Base-by-base conservation (phyloP, 2,329 filamentous ascomycete genomes). In the Stagonosporopsis vannaccii region DNA sequence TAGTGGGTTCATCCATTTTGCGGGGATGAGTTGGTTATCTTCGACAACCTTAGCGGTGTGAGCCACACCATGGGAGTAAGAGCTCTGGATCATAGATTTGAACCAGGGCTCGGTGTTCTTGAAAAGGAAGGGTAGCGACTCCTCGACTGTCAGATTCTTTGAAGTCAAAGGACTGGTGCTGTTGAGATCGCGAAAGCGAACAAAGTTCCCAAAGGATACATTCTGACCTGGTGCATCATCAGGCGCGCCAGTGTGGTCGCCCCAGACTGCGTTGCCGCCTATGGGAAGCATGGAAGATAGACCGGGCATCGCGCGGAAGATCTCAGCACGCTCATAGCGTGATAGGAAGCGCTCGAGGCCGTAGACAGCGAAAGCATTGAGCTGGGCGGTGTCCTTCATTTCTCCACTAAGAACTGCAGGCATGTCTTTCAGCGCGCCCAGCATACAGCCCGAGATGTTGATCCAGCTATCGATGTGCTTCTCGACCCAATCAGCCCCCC, bases 401-500 rank as follows among this genome's bases (percentile, higher is more conserved):
- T 99, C 95, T 26, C 95, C 95, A 0, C 93, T 97, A 1, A 99
- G 81, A 0, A 98, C 85, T 0, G 95, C 94, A 0, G 95, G 91
- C 32, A 98, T 79, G 56, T 90, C 94, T 78, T 99, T 99, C 55
- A 92, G 82, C 2, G 95, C 92, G 13, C 95, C 95, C 6, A 99
- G 87, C 94, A 99, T 97, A 77, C 94, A 99, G 6, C 95, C 95
- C 64, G 90, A 95, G 68, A 99, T 92, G 74, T 99, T 99, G 80
- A 99, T 96, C 93, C 96, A 99, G 2, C 91, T 90, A 63, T 96
- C 95, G 47, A 99, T 82, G 71, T 97, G 85, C 17, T 84, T 85
- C 56, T 99, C 93, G 0, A 99, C 94, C 95, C 95, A 99, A 49
- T 87, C 84, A 33, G 88, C 83, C 1, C 95, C 94, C 1, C 92